Evolutionary conservation across 2,329 filamentous ascomycete species (phyloP).

Genomic region (Colletotrichum sp.): DNA sequence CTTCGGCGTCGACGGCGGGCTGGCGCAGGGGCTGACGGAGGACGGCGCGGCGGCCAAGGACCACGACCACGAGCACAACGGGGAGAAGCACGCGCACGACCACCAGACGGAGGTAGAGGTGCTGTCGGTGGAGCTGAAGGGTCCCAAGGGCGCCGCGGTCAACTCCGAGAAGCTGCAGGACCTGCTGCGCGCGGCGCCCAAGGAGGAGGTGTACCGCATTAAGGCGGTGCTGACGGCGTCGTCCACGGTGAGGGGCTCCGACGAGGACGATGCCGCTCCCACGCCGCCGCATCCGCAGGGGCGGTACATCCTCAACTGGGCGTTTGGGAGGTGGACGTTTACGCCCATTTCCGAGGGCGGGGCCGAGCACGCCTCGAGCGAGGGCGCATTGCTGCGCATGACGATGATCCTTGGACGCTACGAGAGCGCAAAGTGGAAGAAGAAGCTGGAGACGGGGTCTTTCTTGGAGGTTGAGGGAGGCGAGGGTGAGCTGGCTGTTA

Average conservation of each 20-base stretch:
- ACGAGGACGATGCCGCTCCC: constrained; percentile 45
- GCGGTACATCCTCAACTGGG: constrained; percentile 96
- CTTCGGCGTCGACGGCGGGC: constrained; percentile 85
- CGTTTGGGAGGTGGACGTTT: constrained; percentile 94
- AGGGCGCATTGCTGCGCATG: constrained; percentile 67
- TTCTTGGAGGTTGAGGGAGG: constrained; percentile 55
- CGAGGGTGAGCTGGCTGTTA: constrained; percentile 56
- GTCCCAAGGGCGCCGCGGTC: constrained; percentile 42
- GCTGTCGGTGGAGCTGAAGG: constrained; percentile 75
- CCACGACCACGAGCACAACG: constrained; percentile 42
- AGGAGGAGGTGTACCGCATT: constrained; percentile 95
- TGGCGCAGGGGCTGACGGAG: constrained; percentile 64
- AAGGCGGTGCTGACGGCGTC: constrained; percentile 70
- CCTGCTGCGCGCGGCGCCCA: constrained; percentile 76
- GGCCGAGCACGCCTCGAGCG: constrained; percentile 60
- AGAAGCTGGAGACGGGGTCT: constrained; percentile 67
- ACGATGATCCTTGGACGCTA: constrained; percentile 77
- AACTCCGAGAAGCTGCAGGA: constrained; percentile 67
- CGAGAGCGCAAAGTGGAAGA: constrained; percentile 79
- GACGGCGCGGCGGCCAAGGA: constrained; percentile 35
- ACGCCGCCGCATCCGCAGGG: constrained; percentile 30
- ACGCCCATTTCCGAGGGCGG: constrained; percentile 57
- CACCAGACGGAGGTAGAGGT: constrained; percentile 93
- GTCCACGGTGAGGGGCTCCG: constrained; percentile 53
- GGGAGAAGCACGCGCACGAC: constrained; percentile 43